Base-by-base conservation (phyloP, 2,329 filamentous ascomycete species). In the Akanthomyces muscarius region DNA sequence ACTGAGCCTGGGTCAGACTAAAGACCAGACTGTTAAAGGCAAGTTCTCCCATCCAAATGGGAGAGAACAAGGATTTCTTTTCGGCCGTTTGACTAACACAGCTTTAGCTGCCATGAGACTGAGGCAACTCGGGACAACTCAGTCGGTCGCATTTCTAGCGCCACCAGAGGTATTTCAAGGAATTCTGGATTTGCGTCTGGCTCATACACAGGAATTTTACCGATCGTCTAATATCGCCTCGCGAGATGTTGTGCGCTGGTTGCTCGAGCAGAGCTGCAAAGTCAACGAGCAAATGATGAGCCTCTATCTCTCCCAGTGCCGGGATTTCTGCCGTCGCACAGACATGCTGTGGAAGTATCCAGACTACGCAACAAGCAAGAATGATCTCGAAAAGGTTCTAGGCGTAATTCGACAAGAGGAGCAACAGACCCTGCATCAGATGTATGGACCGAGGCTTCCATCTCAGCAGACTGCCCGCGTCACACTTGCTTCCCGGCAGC, bases 11-110 rank as follows among this genome's bases (percentile, higher is more conserved):
- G 78, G 80, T 1, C 80, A 85, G 60, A 86, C 83, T 0, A 88
- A 89, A 64, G 86, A 88, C 62, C 78, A 83, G 10, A 80, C 82
- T 0, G 84, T 87, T 0, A 86, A 89, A 79, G 83, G 83, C 82
- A 72, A 65, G 70, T 53, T 6, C n/a, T 11, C 7, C 1, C n/a
- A 21, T 8, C 7, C 7, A 1, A 58, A 4, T 1, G 33, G 4
- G 21, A 21, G n/a, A 30, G 23, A 16, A 7, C 23, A 41, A 5
- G 5, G 2, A 28, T 1, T 5, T 3, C 3, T 21, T 42, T 41
- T 14, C n/a, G 7, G 14, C 18, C 16, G 3, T 21, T 55, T 25
- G 36, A n/a, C n/a, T 67, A 38, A 66, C 23, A 13, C 0, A 2
- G 45, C 5, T 1, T 28, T 64, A 84, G 87, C 86, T 60, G 86